Base-by-base conservation (phyloP, 1,139 yeast species). In the Protomyces pachydermus region DNA sequence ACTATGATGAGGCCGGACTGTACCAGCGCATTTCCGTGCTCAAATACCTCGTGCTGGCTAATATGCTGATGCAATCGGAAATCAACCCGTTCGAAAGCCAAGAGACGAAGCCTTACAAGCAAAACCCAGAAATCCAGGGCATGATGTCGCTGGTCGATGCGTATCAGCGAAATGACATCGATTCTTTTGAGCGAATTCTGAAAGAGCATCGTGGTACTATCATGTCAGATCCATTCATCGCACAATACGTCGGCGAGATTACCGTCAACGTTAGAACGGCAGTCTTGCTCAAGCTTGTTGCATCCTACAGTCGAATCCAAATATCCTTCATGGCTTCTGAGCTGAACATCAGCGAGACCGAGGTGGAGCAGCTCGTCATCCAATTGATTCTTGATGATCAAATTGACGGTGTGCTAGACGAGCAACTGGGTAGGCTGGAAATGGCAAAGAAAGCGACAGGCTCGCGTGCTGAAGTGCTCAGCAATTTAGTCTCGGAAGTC, bases 1-100 rank as follows among this genome's bases (percentile, higher is more conserved):
- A 82, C 68, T 88, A 84, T 73, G 95, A 88, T 72, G 95, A 88
- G 74, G 86, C 89, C 34, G 95, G 95, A 1, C 84, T 87, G 65
- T 74, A 78, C 23, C 77, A 77, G 57, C 80, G 88, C 66, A 77
- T 81, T 39, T 73, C 75, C 32, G 82, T 85, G 3, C 77, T 88
- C 68, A 83, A 84, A 68, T 86, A 85, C 72, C 79, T 85, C 68
- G 84, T 85, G 2, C 72, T 88, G 10, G 82, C 89, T 35, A 84
- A 87, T 8, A 77, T 88, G 68, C 74, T 88, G 56, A 81, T 88
- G 16, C 86, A 84, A 67, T 82, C 83, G 65, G 83, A 81, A 66
- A 83, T 87, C 67, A 84, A 86, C 69, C 90, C 91, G 0, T 86
- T 87, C 71, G 82, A 79, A 50, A 77, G 80, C 20, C 82, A 78